Conservation (phyloP, 495 filamentous ascomycete species). For the Astrocystis sublimbata region DNA sequence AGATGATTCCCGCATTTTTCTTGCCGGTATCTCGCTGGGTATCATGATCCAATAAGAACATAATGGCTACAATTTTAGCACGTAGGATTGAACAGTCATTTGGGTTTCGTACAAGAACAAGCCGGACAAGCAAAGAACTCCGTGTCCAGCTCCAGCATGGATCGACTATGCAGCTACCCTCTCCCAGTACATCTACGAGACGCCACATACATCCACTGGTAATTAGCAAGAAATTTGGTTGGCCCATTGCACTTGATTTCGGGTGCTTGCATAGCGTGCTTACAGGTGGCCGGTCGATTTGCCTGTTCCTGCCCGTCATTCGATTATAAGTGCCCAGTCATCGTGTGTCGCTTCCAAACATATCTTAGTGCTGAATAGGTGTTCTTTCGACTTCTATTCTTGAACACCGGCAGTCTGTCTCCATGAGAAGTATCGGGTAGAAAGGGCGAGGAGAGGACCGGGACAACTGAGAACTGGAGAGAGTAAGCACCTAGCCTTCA, state of each 20-base stretch:
- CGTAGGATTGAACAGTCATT: conserved; percentile 19
- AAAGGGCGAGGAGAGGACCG: not conserved
- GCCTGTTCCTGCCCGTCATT: conserved; percentile 27
- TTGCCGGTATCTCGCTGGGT: not conserved
- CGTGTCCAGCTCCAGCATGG: conserved; percentile 27
- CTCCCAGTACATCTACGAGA: conserved; percentile 36
- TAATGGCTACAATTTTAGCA: conserved; percentile 11
- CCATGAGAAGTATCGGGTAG: not conserved
- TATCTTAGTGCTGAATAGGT: not conserved
- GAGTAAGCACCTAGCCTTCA: not conserved
- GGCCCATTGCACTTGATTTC: conserved; percentile 31
- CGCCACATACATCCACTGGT: conserved; percentile 38
- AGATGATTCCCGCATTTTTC: conserved; percentile 16
- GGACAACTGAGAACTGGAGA: not conserved
- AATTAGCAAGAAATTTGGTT: conserved; percentile 34
- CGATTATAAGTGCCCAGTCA: conserved; percentile 23
- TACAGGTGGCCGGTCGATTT: conserved; percentile 31
- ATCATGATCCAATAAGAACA: conserved; percentile 14
- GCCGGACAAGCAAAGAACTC: conserved; percentile 24
- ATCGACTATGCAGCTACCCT: conserved; percentile 35
- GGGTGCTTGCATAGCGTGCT: conserved; percentile 34
- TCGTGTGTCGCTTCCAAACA: conserved; percentile 16
- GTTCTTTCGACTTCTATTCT: not conserved
- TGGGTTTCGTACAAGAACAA: conserved; percentile 20
- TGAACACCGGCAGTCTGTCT: not conserved